These are phyloP conservation scores for Wickerhamomyces rabaulensis DNA, from an alignment of 805 yeast genomes.

Conservation along the genomic window DNA sequence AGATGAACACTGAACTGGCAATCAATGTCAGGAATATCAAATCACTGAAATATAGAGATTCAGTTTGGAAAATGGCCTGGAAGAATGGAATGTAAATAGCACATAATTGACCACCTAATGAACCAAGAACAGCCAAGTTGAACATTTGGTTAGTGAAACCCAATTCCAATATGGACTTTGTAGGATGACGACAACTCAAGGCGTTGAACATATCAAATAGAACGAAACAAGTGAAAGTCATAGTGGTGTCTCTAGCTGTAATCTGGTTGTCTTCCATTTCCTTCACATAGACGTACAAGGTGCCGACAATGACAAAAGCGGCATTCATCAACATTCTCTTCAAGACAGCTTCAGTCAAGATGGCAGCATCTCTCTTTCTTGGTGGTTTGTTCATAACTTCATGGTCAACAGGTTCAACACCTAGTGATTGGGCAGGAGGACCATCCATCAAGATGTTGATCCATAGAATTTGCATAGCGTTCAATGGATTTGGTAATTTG, in stretches of 20 bases:
- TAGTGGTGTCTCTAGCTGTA: conserved; percentile 94
- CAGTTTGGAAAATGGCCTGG: conserved; percentile 92
- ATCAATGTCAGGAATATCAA: conserved; percentile 54
- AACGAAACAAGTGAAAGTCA: conserved; percentile 98
- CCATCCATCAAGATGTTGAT: conserved; percentile 98
- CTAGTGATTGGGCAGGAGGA: conserved; percentile 96
- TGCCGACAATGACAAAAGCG: conserved; percentile 71
- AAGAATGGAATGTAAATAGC: conserved; percentile 93
- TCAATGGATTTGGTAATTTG: conserved; percentile 87
- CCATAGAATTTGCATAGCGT: conserved; percentile 98
- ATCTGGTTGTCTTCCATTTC: conserved; percentile 83
- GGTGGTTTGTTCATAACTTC: conserved; percentile 98
- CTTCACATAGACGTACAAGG: conserved; percentile 76
- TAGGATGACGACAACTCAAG: conserved; percentile 81
- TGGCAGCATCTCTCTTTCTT: conserved; percentile 79
- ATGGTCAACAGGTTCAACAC: conserved; percentile 96
- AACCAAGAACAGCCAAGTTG: conserved; percentile 85
- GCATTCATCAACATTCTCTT: conserved; percentile 77
- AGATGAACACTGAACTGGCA: conserved; percentile 78
- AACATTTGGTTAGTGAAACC: conserved; percentile 87
- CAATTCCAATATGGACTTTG: conserved; percentile 76
- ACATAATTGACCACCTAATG: conserved; percentile 84
- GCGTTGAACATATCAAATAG: conserved; percentile 97
- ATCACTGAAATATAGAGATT: conserved; percentile 72
- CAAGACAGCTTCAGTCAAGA: conserved; percentile 65